Base-by-base conservation (phyloP, 1,284 basidiomycete genomes). In the Coniferiporia sulphurascens region DNA sequence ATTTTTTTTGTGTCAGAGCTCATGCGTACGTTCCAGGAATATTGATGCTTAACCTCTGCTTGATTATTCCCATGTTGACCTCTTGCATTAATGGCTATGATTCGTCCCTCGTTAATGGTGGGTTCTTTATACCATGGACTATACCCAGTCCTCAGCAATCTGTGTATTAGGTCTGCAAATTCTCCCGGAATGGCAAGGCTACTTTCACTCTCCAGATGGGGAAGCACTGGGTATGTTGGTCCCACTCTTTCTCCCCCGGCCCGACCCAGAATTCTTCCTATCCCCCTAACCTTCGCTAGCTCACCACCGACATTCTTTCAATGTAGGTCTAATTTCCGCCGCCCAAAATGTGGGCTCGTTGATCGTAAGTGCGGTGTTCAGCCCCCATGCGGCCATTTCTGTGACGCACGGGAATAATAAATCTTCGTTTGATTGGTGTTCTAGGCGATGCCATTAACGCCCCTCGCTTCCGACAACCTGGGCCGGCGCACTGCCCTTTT, bases 301-400 rank as follows among this genome's bases (percentile, higher is more conserved):
- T 27, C 27, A 27, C 27, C 5, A 27, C 5, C 5, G 3, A 27
- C 27, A 27, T 52, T n/a, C n/a, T 8, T 36, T 12, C 2, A n/a
- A 19, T n/a, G 55, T 27, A 85, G 84, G 84, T 49, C 68, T 86
- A 38, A 80, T 86, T 58, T 83, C 81, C 63, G 80, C 82, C 4
- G 81, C 83, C 0, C 84, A 87, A 70, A 80, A 78, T 63, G 78
- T 87, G 48, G 86, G 86, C 2, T 80, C 81, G 38, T 68, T 87
- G 32, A 61, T 73, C 21, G 83, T 84, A 64, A 62, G 76, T 68
- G 15, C 50, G 6, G 27, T 27, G 27, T 27, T 27, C 27, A 5
- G n/a, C n/a, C 27, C 27, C 27, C 5, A 41, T 41, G 9, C 38
- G 3, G 9, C 27, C 5, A 41, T 3, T 41, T 41, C 15, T 15